A percentile compares a stretch with the other conserved stretches of the same genome.
phyloP scores from a whole-genome alignment of 257 asterid genomes.

The Buddleja alternifolia region DNA sequence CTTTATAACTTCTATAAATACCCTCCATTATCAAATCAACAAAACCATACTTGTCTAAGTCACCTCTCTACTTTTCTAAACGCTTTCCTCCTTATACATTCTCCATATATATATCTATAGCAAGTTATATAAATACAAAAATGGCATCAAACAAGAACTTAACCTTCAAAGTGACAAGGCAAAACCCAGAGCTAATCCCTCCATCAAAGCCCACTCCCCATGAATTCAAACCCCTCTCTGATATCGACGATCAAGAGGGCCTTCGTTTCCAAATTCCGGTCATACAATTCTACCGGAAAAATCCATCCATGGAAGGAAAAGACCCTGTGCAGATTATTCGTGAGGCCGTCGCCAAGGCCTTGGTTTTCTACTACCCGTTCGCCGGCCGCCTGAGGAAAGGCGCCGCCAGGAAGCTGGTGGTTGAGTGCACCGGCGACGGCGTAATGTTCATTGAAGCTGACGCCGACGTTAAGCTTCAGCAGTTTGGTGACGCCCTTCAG shows the following conservation, averaged over 20 bases:
- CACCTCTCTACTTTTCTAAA: background rate
- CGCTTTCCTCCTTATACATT: too few species aligned
- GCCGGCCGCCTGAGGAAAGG: constrained; percentile 69
- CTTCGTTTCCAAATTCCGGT: constrained; percentile 66
- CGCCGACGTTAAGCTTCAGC: constrained; percentile 55
- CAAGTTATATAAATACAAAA: background rate
- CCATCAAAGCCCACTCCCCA: constrained; percentile 65
- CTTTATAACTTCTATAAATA: constrained; percentile 25
- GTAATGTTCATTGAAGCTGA: constrained; percentile 62
- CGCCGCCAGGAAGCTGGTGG: constrained; percentile 58
- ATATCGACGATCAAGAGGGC: constrained; percentile 67
- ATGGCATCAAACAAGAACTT: constrained; percentile 38
- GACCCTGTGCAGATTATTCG: constrained; percentile 61
- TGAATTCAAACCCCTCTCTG: constrained; percentile 57
- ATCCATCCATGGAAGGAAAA: constrained; percentile 28
- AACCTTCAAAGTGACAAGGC: constrained; percentile 49
- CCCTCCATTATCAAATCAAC: background rate
- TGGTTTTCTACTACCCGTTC: constrained; percentile 72
- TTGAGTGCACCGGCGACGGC: constrained; percentile 80
- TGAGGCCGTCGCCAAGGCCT: constrained; percentile 51
- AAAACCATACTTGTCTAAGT: background rate
- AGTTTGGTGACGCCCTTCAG: constrained; percentile 59
- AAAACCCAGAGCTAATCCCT: constrained; percentile 47
- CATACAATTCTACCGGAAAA: constrained; percentile 53
- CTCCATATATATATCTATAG: too few species aligned